phyloP scores from a whole-genome alignment of 179 eudicot species.

The Beta corolliflora region DNA sequence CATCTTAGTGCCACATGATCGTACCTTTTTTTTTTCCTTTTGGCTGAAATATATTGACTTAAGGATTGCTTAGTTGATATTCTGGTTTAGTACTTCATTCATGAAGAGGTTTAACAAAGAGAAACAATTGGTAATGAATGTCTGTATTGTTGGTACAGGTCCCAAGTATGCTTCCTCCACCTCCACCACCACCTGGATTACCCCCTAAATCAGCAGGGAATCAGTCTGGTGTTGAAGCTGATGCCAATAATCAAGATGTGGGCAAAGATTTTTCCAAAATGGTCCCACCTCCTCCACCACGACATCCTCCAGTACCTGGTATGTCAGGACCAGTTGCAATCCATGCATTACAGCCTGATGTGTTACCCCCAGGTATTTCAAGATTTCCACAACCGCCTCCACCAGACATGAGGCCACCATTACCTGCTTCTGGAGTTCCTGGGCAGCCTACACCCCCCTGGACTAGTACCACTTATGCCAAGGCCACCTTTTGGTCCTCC shows the following conservation, averaged over 20 bases:
- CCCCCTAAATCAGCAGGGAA: constrained; percentile 42
- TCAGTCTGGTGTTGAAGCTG: constrained; percentile 58
- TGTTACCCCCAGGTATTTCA: constrained; percentile 83
- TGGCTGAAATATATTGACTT: background rate
- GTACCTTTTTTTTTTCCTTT: background rate
- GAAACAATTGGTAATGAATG: background rate
- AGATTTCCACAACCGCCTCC: constrained; percentile 76
- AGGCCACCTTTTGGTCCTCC: constrained; percentile 91
- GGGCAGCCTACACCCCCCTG: constrained; percentile 61
- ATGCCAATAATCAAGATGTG: constrained; percentile 47
- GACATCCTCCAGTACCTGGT: constrained; percentile 60
- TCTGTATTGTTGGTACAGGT: constrained; percentile 40
- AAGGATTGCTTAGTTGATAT: background rate
- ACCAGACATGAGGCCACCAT: constrained; percentile 64
- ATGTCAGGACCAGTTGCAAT: constrained; percentile 47
- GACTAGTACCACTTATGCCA: constrained; percentile 69
- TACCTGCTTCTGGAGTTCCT: constrained; percentile 58
- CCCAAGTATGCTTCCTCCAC: constrained; percentile 61
- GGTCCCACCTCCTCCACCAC: constrained; percentile 86
- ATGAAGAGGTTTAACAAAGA: background rate
- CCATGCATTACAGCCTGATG: constrained; percentile 64
- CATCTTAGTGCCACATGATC: background rate
- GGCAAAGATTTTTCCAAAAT: constrained; percentile 53
- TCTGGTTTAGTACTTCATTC: background rate
- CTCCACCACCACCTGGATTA: constrained; percentile 82